Evolutionary conservation across 306 rosid genomes (phyloP), one percentile per base, ranked within the genome.

Genomic region (Quillaja saponaria): DNA sequence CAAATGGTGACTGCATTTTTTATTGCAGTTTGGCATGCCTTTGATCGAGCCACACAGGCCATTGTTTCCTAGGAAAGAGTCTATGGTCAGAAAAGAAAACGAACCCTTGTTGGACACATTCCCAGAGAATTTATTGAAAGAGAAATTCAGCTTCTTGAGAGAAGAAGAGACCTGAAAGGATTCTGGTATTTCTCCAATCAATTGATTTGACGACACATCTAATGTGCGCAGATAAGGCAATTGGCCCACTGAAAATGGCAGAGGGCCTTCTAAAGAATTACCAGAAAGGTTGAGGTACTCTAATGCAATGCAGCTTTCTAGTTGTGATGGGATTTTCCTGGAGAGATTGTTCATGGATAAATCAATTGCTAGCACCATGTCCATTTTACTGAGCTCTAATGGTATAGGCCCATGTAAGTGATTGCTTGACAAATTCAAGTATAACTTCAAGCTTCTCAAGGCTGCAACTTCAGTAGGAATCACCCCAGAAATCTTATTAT

Each of bases 381-480:
- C 91, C 99, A 92, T 92, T 84, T 92, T 92, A 64, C 90, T 84
- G 18, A 92, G 77, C 74, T 92, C 95, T 49, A 88, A 75, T 60
- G 96, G 95, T 8, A 92, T 35, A 28, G 74, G 55, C 5, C 99
- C 96, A 20, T 72, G 47, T 41, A 92, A 73, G 76, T 70, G 54
- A 58, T 86, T 92, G 55, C 80, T 81, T 20, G 99, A 92, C 56
- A 88, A 67, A 49, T 88, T 89, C 84, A 92, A 61, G 79, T 86
- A 84, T 6, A 92, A 66, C 71, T 92, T 92, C 94, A 92, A 81
- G 84, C 96, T 92, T n/a, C 75, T 61, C 80, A 92, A 75, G 46
- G 86, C 81, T 38, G 96, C 90, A 69, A 91, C 85, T 88, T 86
- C 96, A 20, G 64, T 49, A 31, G 96, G 96, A 81, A 92, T 81